Conservation (phyloP, 768 basidiomycete genomes). For the Mycena epipterygia region DNA sequence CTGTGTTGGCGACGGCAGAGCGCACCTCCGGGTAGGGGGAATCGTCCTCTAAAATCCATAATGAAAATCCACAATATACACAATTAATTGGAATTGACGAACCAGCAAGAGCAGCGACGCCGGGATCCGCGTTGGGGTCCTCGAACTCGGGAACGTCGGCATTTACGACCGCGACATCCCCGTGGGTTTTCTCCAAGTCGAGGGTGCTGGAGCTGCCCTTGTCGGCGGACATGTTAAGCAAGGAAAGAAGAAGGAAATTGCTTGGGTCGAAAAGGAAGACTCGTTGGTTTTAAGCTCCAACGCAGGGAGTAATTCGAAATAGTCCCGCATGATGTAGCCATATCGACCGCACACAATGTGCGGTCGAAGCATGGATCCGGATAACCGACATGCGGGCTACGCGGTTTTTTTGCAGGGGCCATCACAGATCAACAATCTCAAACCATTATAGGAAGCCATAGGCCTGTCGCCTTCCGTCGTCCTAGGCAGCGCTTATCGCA, state of each 20-base stretch:
- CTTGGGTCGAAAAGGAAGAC: not conserved
- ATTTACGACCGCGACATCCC: conserved; percentile 28
- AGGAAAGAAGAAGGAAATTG: not conserved
- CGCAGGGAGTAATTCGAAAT: not conserved
- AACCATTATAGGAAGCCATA: not conserved
- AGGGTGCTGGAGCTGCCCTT: conserved; percentile 30
- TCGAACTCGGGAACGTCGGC: conserved; percentile 41
- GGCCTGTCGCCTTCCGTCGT: not conserved
- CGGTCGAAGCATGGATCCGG: not conserved
- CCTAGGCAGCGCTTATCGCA: not conserved
- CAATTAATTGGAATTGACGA: not conserved
- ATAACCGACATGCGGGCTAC: not conserved
- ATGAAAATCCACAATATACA: not conserved
- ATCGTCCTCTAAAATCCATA: conserved; percentile 57
- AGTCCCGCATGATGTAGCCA: not conserved
- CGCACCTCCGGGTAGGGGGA: conserved; percentile 71
- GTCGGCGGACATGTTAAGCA: conserved; percentile 26
- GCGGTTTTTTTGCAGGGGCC: not conserved
- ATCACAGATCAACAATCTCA: conserved; percentile 11
- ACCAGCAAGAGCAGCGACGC: conserved; percentile 40
- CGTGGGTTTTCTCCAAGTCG: conserved; percentile 31
- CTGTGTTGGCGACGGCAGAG: conserved; percentile 68
- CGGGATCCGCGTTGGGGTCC: conserved; percentile 48
- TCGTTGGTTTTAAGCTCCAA: not conserved
- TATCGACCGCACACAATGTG: not conserved